Evolutionary conservation across 176 grass and related monocot genomes (phyloP).

Genomic region (Phragmites australis): DNA sequence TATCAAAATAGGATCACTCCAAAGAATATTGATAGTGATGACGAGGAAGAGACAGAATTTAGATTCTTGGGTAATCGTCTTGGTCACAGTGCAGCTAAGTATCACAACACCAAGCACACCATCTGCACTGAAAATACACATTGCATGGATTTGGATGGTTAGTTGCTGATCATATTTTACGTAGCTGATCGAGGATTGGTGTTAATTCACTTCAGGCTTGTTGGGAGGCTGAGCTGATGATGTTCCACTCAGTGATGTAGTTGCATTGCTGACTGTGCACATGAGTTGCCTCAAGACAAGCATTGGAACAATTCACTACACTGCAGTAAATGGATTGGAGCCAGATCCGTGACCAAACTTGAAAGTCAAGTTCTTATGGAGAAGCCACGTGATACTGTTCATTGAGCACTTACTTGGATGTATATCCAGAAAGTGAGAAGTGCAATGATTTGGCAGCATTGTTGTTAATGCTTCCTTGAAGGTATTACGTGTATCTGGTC

Average conservation of each 20-base stretch:
- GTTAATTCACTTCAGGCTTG: slow-evolving; percentile 11
- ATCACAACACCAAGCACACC: slow-evolving; percentile 25
- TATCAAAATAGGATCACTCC: slow-evolving; percentile 76
- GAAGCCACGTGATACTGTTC: background rate
- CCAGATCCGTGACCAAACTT: background rate
- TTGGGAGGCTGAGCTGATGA: background rate
- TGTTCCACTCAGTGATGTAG: slow-evolving; percentile 1
- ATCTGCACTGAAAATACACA: slow-evolving; percentile 66
- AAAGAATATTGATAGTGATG: slow-evolving; percentile 78
- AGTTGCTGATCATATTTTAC: slow-evolving; percentile 32
- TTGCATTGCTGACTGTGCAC: background rate
- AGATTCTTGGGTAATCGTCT: slow-evolving; percentile 55
- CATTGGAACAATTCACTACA: background rate
- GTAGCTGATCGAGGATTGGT: slow-evolving; percentile 16
- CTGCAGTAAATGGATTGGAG: background rate
- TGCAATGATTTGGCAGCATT: slow-evolving; percentile 16
- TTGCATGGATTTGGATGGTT: slow-evolving; percentile 68
- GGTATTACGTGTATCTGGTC: background rate
- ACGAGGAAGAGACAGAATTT: slow-evolving; percentile 68
- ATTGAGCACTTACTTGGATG: slow-evolving; percentile 27
- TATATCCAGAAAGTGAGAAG: slow-evolving; percentile 10
- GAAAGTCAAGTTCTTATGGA: background rate
- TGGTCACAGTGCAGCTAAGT: slow-evolving; percentile 57
- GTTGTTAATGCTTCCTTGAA: slow-evolving; percentile 25
- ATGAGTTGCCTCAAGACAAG: background rate